A percentile compares a stretch with the other conserved stretches of the same genome.
phyloP scores from a whole-genome alignment of 176 grass and related monocot genomes.

The Triticum turgidum region DNA sequence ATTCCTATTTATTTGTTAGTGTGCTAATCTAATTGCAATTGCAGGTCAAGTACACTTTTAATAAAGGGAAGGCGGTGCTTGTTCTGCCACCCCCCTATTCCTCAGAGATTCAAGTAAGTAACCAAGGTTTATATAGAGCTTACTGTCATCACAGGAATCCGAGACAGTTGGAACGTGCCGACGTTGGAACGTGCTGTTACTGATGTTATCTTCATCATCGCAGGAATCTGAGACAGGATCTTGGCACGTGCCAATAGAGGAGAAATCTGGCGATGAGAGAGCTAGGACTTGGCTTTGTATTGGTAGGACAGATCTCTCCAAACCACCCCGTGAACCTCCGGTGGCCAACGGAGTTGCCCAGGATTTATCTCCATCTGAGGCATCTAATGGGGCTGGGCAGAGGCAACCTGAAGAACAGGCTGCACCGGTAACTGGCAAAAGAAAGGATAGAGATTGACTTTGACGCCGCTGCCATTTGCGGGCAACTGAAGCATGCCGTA shows the following conservation, averaged over 20 bases:
- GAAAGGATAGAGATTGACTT: conserved; percentile 64
- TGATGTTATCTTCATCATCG: conserved; percentile 8
- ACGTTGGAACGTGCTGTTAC: neutral
- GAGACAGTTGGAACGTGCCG: neutral
- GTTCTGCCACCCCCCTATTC: conserved; percentile 80
- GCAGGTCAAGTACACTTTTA: conserved; percentile 87
- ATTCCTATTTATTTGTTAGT: conserved; percentile 9
- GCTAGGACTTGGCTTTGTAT: conserved; percentile 85
- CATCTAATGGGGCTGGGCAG: neutral
- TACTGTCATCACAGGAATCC: conserved; percentile 46
- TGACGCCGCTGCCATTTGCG: conserved; percentile 8
- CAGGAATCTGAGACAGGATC: conserved; percentile 78
- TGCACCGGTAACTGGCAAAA: conserved; percentile 54
- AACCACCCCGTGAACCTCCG: conserved; percentile 18
- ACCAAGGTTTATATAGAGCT: neutral
- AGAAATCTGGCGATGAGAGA: conserved; percentile 62
- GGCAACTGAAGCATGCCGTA: neutral
- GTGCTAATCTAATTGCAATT: conserved; percentile 10
- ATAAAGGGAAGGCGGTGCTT: conserved; percentile 65
- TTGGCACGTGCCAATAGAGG: conserved; percentile 81
- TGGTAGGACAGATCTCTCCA: conserved; percentile 26
- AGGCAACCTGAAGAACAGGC: conserved; percentile 21
- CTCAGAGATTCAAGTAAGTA: conserved; percentile 71
- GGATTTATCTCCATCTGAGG: neutral
- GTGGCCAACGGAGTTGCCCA: neutral